These are phyloP conservation scores for Penicillium sp. DNA, from an alignment of 2,329 filamentous ascomycete genomes.

Conservation along the genomic window DNA sequence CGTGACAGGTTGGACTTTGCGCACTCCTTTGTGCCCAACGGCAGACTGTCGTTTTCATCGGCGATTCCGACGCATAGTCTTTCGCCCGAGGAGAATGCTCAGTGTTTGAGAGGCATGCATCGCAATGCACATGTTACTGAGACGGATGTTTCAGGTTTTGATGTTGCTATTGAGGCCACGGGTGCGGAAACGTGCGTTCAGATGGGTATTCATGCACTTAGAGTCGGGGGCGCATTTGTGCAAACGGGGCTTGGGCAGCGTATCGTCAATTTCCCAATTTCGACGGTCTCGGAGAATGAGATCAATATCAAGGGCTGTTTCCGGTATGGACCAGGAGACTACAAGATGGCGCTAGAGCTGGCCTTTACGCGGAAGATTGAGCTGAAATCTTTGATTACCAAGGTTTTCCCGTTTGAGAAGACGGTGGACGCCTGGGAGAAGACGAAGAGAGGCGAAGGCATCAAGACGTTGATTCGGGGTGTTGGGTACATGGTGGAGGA, in stretches of 20 bases:
- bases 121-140: slow-evolving; percentile 14
- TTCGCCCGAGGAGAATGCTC: slow-evolving; percentile 25
- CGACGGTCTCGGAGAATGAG: slow-evolving; percentile 36
- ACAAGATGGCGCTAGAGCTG: slow-evolving; percentile 41
- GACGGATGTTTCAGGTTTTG: slow-evolving; percentile 38
- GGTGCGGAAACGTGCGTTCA: slow-evolving; percentile 46
- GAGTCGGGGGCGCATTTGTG: slow-evolving; percentile 30
- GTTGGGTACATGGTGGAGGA: slow-evolving; percentile 8
- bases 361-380: slow-evolving; percentile 28
- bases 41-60: slow-evolving; percentile 8
- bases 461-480: slow-evolving; percentile 25
- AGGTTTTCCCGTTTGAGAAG: slow-evolving; percentile 33
- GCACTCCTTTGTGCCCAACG: slow-evolving; percentile 8
- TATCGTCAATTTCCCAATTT: slow-evolving; percentile 39
- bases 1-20: slow-evolving; percentile 59
- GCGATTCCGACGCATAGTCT: slow-evolving; percentile 8
- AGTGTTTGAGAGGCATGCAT: slow-evolving; percentile 30
- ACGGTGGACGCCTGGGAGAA: slow-evolving; percentile 35
- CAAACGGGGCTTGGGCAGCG: slow-evolving; percentile 40
- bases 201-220: slow-evolving; percentile 42
- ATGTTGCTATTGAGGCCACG: slow-evolving; percentile 45
- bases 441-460: slow-evolving; percentile 17
- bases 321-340: slow-evolving; percentile 34
- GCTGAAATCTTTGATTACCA: slow-evolving; percentile 33
- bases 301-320: slow-evolving; percentile 35